These are phyloP conservation scores for Penicillium lividum DNA, from an alignment of 495 filamentous ascomycete genomes.

Conservation along the genomic window DNA sequence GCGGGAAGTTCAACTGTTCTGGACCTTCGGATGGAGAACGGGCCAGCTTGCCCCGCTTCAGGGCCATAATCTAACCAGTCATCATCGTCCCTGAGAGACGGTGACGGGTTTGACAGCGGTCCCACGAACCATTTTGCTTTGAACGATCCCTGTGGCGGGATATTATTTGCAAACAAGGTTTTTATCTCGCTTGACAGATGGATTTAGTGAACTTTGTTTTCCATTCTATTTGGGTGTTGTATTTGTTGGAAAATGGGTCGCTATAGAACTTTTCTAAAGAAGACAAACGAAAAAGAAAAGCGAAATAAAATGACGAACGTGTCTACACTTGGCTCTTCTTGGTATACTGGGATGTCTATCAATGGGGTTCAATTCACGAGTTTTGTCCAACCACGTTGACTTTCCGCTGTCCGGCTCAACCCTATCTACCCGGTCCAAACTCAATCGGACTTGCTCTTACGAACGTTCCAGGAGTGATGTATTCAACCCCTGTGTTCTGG, in stretches of 20 bases:
- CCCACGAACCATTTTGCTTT: conserved; percentile 22
- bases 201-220: not conserved
- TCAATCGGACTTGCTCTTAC: conserved; percentile 23
- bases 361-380: conserved; percentile 1
- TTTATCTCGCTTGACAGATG: not conserved
- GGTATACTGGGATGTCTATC: conserved; percentile 4
- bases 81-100: conserved; percentile 3
- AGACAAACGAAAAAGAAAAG: too few species aligned
- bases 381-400: conserved; percentile 15
- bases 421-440: conserved; percentile 34
- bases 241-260: too few species aligned
- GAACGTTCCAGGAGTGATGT: not conserved
- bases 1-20: conserved; percentile 14
- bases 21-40: conserved; percentile 17
- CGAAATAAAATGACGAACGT: too few species aligned
- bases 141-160: not conserved
- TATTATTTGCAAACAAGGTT: not conserved
- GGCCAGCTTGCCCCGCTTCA: conserved; percentile 15
- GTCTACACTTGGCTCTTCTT: conserved; percentile 4
- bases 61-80: not conserved
- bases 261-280: too few species aligned
- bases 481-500: not conserved
- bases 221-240: not conserved
- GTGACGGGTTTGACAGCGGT: conserved; percentile 24
- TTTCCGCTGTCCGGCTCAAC: conserved; percentile 18